Conservation (phyloP, 2,329 filamentous ascomycete genomes). For the Beauveria medogensis region DNA sequence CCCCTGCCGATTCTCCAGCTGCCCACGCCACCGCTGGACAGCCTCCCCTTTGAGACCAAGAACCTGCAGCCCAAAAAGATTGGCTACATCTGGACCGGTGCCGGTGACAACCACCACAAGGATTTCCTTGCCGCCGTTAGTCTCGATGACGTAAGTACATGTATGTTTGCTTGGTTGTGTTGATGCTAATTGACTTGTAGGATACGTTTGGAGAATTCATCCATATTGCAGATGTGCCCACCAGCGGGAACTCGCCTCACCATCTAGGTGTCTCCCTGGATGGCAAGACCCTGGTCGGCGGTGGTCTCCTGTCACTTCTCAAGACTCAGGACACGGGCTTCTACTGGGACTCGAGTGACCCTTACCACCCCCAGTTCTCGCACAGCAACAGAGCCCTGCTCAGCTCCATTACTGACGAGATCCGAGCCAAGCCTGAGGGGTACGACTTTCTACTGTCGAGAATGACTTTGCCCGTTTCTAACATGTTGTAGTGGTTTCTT, state of each 20-base stretch:
- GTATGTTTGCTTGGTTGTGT: background rate
- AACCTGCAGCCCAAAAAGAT: conserved; percentile 57
- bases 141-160: conserved; percentile 42
- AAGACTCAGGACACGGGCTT: conserved; percentile 55
- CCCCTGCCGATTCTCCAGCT: conserved; percentile 51
- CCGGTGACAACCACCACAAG: conserved; percentile 51
- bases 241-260: conserved; percentile 52
- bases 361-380: conserved; percentile 49
- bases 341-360: conserved; percentile 53
- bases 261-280: conserved; percentile 47
- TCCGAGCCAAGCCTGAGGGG: conserved; percentile 54
- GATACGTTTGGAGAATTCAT: conserved; percentile 55
- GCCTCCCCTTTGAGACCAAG: conserved; percentile 42
- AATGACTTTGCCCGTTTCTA: background rate
- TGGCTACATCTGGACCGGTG: conserved; percentile 56
- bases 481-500: conserved; percentile 39
- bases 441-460: conserved; percentile 14
- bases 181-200: conserved; percentile 18
- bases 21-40: conserved; percentile 49
- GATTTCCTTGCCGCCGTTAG: conserved; percentile 52
- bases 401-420: conserved; percentile 53
- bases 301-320: conserved; percentile 49
- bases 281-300: conserved; percentile 49
- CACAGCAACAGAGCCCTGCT: conserved; percentile 54
- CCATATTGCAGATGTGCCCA: conserved; percentile 48